These are phyloP conservation scores for Draba incana DNA, from an alignment of 345 rosid species.

Conservation along the genomic window DNA sequence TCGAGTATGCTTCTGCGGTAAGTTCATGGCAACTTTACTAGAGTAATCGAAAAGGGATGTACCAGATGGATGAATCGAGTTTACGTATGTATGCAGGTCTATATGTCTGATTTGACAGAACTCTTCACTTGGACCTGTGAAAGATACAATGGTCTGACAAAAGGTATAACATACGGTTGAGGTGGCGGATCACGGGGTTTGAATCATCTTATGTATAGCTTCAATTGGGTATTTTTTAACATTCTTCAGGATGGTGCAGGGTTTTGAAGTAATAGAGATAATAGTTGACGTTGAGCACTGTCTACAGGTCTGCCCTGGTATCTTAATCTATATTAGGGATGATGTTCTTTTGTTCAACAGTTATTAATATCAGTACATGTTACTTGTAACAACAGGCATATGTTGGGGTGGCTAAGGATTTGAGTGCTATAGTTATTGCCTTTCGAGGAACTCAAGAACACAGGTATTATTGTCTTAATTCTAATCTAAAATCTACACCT, in stretches of 20 bases:
- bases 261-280: conserved; percentile 80
- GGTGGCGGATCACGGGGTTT: not conserved
- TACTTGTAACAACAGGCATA: conserved; percentile 51
- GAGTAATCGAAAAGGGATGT: not conserved
- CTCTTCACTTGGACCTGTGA: conserved; percentile 89
- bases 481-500: not conserved
- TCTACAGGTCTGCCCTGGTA: conserved; percentile 57
- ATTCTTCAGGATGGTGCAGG: conserved; percentile 52
- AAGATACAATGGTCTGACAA: conserved; percentile 75
- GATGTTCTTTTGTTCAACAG: not conserved
- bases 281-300: conserved; percentile 82
- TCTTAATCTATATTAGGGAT: conserved; percentile 12
- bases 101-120: conserved; percentile 76
- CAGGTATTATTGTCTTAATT: conserved; percentile 26
- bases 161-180: conserved; percentile 46
- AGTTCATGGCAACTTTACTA: conserved; percentile 24
- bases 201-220: not conserved
- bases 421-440: conserved; percentile 42
- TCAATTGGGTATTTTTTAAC: conserved; percentile 16
- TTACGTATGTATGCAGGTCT: conserved; percentile 59
- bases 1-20: conserved; percentile 94
- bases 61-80: conserved; percentile 3
- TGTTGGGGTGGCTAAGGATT: conserved; percentile 44
- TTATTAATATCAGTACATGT: conserved; percentile 1
- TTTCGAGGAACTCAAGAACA: conserved; percentile 45